Evolutionary conservation across 257 asterid species (phyloP).

Genomic region (Scutellaria barbata): DNA sequence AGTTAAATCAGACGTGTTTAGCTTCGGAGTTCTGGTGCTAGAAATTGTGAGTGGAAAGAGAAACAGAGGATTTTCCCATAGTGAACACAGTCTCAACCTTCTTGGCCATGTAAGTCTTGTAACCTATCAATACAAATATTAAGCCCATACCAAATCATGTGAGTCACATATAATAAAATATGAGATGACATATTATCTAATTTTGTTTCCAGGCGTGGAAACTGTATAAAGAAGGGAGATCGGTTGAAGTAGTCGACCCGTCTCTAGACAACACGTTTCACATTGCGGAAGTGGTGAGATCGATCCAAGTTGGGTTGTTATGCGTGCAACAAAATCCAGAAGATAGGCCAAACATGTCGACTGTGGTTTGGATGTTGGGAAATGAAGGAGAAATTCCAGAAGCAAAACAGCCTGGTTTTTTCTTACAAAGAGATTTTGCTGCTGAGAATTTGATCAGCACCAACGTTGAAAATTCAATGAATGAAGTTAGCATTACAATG

Average conservation of each 20-base stretch:
- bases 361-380: conserved; percentile 38
- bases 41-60: conserved; percentile 35
- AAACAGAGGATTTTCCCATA: conserved; percentile 33
- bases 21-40: conserved; percentile 33
- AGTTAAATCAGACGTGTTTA: conserved; percentile 35
- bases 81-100: conserved; percentile 32
- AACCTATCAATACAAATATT: too few species aligned
- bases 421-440: conserved; percentile 21
- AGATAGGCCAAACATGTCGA: conserved; percentile 39
- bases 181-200: neutral
- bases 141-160: too few species aligned
- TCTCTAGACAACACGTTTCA: neutral
- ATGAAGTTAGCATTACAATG: conserved; percentile 30
- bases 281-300: neutral
- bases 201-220: conserved; percentile 30
- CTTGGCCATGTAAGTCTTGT: conserved; percentile 36
- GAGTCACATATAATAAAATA: neutral
- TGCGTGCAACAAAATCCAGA: conserved; percentile 24
- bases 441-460: neutral
- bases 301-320: conserved; percentile 29
- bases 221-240: conserved; percentile 32
- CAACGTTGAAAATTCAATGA: conserved; percentile 1
- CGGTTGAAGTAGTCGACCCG: conserved; percentile 23
- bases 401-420: conserved; percentile 39
- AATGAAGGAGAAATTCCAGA: conserved; percentile 36